A percentile compares a stretch with the other conserved stretches of the same genome.
phyloP scores from a whole-genome alignment of 108 stramenopile genomes.

The Chaetoceros muelleri region DNA sequence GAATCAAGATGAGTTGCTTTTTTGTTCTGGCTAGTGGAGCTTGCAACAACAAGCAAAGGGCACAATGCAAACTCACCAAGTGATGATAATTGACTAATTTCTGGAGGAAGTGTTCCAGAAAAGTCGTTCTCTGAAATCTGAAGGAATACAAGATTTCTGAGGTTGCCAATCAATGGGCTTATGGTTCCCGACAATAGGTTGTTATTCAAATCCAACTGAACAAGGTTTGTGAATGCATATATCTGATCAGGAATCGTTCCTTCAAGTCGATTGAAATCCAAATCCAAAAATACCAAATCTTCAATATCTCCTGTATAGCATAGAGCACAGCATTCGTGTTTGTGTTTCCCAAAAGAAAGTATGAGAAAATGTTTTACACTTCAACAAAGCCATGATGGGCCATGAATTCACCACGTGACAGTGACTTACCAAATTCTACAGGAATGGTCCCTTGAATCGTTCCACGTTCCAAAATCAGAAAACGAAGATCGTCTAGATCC shows the following conservation, averaged over 20 bases:
- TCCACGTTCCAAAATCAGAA: conserved; percentile 45
- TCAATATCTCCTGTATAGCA: conserved; percentile 10
- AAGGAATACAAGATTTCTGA: conserved; percentile 39
- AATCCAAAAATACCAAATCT: conserved; percentile 27
- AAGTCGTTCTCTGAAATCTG: conserved; percentile 54
- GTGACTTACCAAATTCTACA: conserved; percentile 17
- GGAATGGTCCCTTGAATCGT: conserved; percentile 48
- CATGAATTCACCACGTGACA: conserved; percentile 10
- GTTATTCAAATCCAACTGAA: conserved; percentile 61
- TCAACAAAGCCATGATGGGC: conserved; percentile 1
- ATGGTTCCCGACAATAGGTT: conserved; percentile 51
- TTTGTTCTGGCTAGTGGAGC: too few relatives aligned
- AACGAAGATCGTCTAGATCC: conserved; percentile 21
- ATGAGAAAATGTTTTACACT: background rate
- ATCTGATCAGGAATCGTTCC: conserved; percentile 44
- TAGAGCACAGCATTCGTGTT: background rate
- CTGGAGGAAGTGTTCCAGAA: conserved; percentile 41
- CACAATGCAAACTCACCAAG: too few relatives aligned
- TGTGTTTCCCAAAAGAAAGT: background rate
- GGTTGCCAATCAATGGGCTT: conserved; percentile 27
- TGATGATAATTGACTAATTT: too few relatives aligned
- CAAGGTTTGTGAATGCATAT: conserved; percentile 30
- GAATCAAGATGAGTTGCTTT: too few relatives aligned
- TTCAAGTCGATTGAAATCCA: conserved; percentile 44
- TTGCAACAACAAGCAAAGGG: too few relatives aligned